phyloP scores from a whole-genome alignment of 202 grass and related monocot genomes.

The Schoenoplectus triqueter region DNA sequence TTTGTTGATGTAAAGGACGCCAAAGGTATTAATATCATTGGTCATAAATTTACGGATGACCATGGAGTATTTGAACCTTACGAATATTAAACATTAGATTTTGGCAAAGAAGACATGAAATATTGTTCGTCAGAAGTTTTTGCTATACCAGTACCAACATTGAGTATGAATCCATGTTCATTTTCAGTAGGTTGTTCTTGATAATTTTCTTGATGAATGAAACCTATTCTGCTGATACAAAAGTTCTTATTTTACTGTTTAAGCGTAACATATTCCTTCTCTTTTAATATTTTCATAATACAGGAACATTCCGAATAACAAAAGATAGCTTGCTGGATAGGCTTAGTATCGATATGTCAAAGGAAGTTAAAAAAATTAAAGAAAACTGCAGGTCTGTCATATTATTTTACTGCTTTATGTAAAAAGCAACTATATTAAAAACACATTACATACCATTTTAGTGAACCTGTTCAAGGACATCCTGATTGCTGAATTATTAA shows the following conservation, averaged over 20 bases:
- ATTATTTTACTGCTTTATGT: constrained; percentile 17
- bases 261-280: neutral
- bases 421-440: neutral
- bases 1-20: constrained; percentile 60
- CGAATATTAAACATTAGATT: neutral
- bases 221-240: neutral
- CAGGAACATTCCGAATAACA: constrained; percentile 68
- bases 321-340: constrained; percentile 80
- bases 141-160: neutral
- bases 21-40: constrained; percentile 49
- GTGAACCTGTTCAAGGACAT: neutral
- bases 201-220: constrained; percentile 1
- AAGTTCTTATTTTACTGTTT: neutral
- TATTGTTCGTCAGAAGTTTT: neutral
- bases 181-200: neutral
- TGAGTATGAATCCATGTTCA: neutral
- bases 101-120: neutral
- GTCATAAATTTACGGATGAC: neutral
- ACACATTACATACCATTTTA: constrained; percentile 8
- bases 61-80: neutral
- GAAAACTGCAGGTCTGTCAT: constrained; percentile 69
- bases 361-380: constrained; percentile 67
- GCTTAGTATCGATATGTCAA: constrained; percentile 69
- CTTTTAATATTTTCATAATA: constrained; percentile 30
- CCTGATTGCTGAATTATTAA: neutral